A percentile compares a stretch with the other conserved stretches of the same genome.
phyloP scores from a whole-genome alignment of 371 early-diverging fungal genomes.

The Syncephalastrum racemosum region DNA sequence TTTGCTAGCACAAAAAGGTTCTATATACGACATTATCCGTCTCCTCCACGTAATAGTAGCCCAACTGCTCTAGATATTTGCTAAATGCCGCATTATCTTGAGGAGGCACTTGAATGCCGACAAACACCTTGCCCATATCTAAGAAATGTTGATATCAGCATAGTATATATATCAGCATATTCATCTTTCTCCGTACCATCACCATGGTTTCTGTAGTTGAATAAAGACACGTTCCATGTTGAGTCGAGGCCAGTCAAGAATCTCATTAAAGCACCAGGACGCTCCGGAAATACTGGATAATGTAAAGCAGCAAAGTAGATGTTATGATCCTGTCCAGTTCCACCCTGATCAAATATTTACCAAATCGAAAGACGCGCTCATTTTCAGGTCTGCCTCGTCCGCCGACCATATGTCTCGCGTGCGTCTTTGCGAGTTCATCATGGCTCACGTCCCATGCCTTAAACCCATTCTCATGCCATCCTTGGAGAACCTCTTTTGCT shows the following conservation, averaged over 20 bases:
- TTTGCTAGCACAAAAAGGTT: constrained; percentile 59
- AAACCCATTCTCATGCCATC: constrained; percentile 63
- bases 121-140: constrained; percentile 91
- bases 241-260: constrained; percentile 78
- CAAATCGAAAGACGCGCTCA: constrained; percentile 90
- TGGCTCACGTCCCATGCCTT: constrained; percentile 77
- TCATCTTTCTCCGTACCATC: constrained; percentile 55
- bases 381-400: constrained; percentile 74
- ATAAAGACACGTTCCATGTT: constrained; percentile 90
- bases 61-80: constrained; percentile 67
- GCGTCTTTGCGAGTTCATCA: constrained; percentile 94
- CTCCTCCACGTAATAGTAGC: constrained; percentile 87
- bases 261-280: constrained; percentile 87
- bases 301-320: neutral
- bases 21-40: constrained; percentile 85
- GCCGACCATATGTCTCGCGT: constrained; percentile 91
- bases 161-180: constrained; percentile 3
- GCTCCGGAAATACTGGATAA: constrained; percentile 82
- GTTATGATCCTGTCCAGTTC: neutral
- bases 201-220: constrained; percentile 96
- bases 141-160: neutral
- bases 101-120: constrained; percentile 90
- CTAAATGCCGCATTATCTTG: constrained; percentile 60
- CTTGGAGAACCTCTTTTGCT: constrained; percentile 60
- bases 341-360: constrained; percentile 19